Percentiles rank a stretch among this genome's conserved stretches.
These are phyloP conservation scores for Pulveroboletus sp. DNA, from an alignment of 768 basidiomycete species.

Conservation along the genomic window DNA sequence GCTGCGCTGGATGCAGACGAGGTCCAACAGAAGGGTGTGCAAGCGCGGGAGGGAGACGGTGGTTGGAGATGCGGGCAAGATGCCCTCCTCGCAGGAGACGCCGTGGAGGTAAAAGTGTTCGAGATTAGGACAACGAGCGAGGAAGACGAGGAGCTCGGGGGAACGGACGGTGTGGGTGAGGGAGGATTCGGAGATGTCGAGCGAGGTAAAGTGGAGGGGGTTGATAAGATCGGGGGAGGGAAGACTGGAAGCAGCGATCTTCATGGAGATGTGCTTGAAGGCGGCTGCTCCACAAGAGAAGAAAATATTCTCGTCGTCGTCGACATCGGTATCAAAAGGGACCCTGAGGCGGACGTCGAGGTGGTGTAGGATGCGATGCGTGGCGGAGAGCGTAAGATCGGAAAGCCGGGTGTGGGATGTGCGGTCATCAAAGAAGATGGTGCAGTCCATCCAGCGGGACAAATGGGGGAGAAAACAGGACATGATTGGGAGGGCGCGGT, in stretches of 20 bases:
- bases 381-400: slow-evolving; percentile 18
- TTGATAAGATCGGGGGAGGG: slow-evolving; percentile 44
- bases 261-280: slow-evolving; percentile 44
- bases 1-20: slow-evolving; percentile 60
- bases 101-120: slow-evolving; percentile 59
- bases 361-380: slow-evolving; percentile 27
- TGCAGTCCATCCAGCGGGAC: slow-evolving; percentile 56
- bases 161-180: slow-evolving; percentile 41
- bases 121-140: slow-evolving; percentile 58
- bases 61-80: slow-evolving; percentile 29
- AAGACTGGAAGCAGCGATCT: slow-evolving; percentile 46
- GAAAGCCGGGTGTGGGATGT: slow-evolving; percentile 28
- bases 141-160: slow-evolving; percentile 54
- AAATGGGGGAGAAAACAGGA: slow-evolving; percentile 58
- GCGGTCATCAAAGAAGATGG: slow-evolving; percentile 37
- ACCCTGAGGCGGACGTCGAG: slow-evolving; percentile 23
- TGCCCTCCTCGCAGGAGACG: slow-evolving; percentile 44
- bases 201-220: slow-evolving; percentile 53
- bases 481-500: slow-evolving; percentile 59
- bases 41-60: slow-evolving; percentile 57
- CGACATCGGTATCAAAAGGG: slow-evolving; percentile 20
- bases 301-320: slow-evolving; percentile 24
- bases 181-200: slow-evolving; percentile 54
- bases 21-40: slow-evolving; percentile 53
- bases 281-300: slow-evolving; percentile 33